These are phyloP conservation scores for Ustilaginoidea virens DNA, from an alignment of 2,329 filamentous ascomycete genomes.

Conservation along the genomic window DNA sequence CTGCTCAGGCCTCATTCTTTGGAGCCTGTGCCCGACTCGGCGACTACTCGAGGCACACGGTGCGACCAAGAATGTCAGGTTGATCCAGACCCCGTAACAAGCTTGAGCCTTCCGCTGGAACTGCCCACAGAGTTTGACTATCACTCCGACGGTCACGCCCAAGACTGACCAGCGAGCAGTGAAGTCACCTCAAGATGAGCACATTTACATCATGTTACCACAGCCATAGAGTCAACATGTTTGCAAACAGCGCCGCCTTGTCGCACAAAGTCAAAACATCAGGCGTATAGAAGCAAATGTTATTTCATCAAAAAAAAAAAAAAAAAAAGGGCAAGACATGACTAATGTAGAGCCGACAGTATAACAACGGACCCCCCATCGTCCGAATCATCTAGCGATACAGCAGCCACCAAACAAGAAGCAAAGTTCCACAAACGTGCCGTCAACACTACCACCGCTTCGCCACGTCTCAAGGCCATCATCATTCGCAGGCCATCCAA, in stretches of 20 bases:
- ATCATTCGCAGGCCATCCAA: constrained; percentile 21
- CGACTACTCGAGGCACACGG: neutral
- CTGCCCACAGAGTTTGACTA: constrained; percentile 12
- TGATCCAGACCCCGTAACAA: constrained; percentile 10
- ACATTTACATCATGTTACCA: too few species aligned
- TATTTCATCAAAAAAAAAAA: constrained; percentile 4
- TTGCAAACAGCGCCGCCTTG: too few species aligned
- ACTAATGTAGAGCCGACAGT: constrained; percentile 7
- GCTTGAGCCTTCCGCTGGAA: constrained; percentile 2
- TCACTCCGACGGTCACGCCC: constrained; percentile 7
- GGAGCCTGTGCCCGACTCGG: constrained; percentile 1
- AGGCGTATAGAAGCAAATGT: constrained; percentile 3
- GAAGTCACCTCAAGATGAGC: too few species aligned
- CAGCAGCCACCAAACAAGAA: constrained; percentile 1
- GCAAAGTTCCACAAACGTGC: constrained; percentile 1
- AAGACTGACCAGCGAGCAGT: neutral
- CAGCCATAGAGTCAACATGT: too few species aligned
- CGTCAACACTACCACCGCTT: neutral
- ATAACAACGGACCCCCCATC: constrained; percentile 4
- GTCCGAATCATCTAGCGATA: constrained; percentile 5
- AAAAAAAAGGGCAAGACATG: constrained; percentile 5
- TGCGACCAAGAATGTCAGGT: constrained; percentile 5
- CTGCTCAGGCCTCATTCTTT: constrained; percentile 19
- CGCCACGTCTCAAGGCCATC: neutral
- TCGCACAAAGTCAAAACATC: neutral